Evolutionary conservation across 2,329 filamentous ascomycete genomes (phyloP), one percentile per base, ranked within the genome.

Genomic region (Rasamsonia emersonii): DNA sequence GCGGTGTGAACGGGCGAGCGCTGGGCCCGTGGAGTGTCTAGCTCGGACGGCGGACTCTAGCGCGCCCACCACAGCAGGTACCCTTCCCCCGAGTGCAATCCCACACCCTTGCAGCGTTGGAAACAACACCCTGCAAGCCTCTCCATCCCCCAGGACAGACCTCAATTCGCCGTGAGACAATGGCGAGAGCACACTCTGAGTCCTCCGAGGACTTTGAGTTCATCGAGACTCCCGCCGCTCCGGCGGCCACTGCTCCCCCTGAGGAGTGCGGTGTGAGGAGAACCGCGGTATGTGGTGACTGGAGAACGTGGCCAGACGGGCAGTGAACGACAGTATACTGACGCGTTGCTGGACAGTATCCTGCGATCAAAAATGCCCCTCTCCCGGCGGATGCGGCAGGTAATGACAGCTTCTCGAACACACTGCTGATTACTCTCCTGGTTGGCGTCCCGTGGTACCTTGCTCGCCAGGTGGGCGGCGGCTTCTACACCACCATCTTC

Each of bases 321-420:
- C 20, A 8, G 9, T 9, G 11, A 23, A 11, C 9, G 11, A 8
- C 11, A 23, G 11, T 8, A 9, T 9, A 23, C 20, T 11, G 11
- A 9, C 11, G 20, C 8, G 11, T 5, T 30, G 15, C 8, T 18
- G 9, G 15, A 35, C 53, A 93, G 88, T 89, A 77, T 52, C 81
- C 85, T 18, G 67, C 86, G 40, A 96, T 96, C 66, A 84, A 93
- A 58, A 96, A 96, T 76, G 84, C 79, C 29, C 86, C 91, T 44
- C 77, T 96, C 25, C 91, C 91, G 21, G 89, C 88, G 44, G 91
- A 98, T 59, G 84, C 77, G 30, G 68, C 86, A 31, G 83, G 86
- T 44, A 78, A 74, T 60, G 86, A 93, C 47, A 79, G 69, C 62
- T 98, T 96, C 77, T 88, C 81, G 65, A 93, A 91, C 66, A 65